Base-by-base conservation (phyloP, 768 basidiomycete genomes). In the Serendipita sp. region DNA sequence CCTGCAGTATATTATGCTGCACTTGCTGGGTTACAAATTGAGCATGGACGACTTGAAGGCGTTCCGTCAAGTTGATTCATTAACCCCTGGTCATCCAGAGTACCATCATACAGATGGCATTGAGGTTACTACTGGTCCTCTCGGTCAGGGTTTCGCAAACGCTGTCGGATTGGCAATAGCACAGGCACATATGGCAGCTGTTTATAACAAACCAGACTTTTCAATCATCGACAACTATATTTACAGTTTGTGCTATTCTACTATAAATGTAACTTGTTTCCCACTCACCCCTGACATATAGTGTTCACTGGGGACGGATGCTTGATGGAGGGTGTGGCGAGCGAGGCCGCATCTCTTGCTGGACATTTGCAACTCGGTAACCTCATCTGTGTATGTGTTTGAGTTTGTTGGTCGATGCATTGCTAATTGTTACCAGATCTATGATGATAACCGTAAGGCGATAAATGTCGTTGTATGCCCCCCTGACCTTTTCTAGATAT, bases 241-340 rank as follows among this genome's bases (percentile, higher is more conserved):
- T 65, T 97, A 92, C 74, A 87, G 91, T 89, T 69, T 63, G 74
- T 60, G 2, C n/a, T 54, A 64, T 63, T 65, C 53, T 44, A 18
- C 48, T 38, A 24, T 60, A n/a, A 1, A 24, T 24, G 35, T 8
- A 60, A 48, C 65, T 51, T 64, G 45, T 65, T 38, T 63, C 65
- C 63, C 60, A 66, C 62, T 24, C 56, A 66, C 5, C n/a, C 64
- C 65, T 58, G 63, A 24, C 24, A 24, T 24, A 18, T 67, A 90
- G 90, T 88, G 63, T 95, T 96, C 78, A 80, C 83, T 66, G 94
- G 94, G 70, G 94, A 97, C 75, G 94, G 94, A 53, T 97, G 94
- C 77, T 80, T 97, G 64, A 93, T 94, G 88, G 94, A 97, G 76
- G 94, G 94, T 79, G 86, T 97, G 69, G 82, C 92, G n/a, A 81